phyloP scores from a whole-genome alignment of 441 rosid species.

The Isatis lusitanica region DNA sequence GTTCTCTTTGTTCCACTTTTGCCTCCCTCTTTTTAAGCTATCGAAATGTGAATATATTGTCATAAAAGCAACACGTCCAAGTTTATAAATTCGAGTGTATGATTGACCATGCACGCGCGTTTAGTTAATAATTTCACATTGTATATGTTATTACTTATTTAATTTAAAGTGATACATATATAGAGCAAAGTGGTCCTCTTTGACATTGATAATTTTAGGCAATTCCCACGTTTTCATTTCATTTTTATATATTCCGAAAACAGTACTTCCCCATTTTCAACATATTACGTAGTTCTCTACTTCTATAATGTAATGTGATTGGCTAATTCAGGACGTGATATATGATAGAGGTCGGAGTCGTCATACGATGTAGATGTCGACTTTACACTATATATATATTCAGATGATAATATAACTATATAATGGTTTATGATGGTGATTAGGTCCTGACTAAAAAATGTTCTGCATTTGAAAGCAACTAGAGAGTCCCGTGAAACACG shows the following conservation, averaged over 20 bases:
- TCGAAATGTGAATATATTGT: too few relatives aligned
- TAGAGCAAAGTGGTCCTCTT: background rate
- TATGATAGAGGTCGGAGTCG: background rate
- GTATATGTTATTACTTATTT: background rate
- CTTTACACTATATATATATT: background rate
- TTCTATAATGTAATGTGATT: background rate
- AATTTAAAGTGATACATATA: background rate
- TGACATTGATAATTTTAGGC: background rate
- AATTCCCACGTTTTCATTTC: conserved; percentile 21
- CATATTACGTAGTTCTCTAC: background rate
- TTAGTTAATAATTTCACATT: background rate
- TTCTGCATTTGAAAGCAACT: conserved; percentile 12
- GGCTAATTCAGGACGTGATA: background rate
- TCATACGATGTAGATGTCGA: conserved; percentile 22
- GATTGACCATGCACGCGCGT: background rate
- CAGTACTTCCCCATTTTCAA: background rate
- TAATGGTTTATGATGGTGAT: conserved; percentile 5
- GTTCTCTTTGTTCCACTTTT: background rate
- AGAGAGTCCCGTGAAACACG: conserved; percentile 2
- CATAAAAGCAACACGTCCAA: too few relatives aligned
- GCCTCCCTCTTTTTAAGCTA: background rate
- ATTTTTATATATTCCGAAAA: background rate
- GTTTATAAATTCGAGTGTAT: background rate
- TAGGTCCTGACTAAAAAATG: background rate
- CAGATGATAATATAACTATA: conserved; percentile 19